Conservation (phyloP, 2,329 filamentous ascomycete genomes). For the Epichloe elymi region DNA sequence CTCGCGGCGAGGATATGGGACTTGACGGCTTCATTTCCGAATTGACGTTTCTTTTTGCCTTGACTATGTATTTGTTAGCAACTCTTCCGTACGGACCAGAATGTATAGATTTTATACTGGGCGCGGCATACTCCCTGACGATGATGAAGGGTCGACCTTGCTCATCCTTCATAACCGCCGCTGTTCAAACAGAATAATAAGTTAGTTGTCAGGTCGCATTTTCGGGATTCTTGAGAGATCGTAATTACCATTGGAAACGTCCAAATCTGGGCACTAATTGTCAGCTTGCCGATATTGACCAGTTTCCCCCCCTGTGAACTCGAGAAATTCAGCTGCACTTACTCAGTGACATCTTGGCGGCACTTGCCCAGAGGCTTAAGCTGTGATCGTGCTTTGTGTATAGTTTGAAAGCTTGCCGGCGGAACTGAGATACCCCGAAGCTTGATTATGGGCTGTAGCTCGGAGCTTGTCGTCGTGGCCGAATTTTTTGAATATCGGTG, state of each 20-base stretch:
- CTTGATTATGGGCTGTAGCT: conserved; percentile 17
- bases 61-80: conserved; percentile 45
- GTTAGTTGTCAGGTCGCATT: conserved; percentile 3
- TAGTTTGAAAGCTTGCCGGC: conserved; percentile 1
- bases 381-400: conserved; percentile 9
- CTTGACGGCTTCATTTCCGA: conserved; percentile 95
- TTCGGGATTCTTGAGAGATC: neutral
- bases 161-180: conserved; percentile 85
- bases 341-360: conserved; percentile 27
- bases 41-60: conserved; percentile 93
- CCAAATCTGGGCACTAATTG: conserved; percentile 47
- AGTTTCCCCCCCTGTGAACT: neutral
- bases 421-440: conserved; percentile 11
- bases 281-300: conserved; percentile 21
- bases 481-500: conserved; percentile 16
- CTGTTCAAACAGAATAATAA: conserved; percentile 25
- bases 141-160: conserved; percentile 95
- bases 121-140: conserved; percentile 65
- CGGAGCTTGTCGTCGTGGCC: conserved; percentile 16
- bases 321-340: conserved; percentile 16
- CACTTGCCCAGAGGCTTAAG: conserved; percentile 14
- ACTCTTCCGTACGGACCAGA: neutral
- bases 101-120: conserved; percentile 21
- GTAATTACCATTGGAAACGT: conserved; percentile 60
- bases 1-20: conserved; percentile 93